These are phyloP conservation scores for Corylus avellana DNA, from an alignment of 306 rosid genomes.

Conservation along the genomic window DNA sequence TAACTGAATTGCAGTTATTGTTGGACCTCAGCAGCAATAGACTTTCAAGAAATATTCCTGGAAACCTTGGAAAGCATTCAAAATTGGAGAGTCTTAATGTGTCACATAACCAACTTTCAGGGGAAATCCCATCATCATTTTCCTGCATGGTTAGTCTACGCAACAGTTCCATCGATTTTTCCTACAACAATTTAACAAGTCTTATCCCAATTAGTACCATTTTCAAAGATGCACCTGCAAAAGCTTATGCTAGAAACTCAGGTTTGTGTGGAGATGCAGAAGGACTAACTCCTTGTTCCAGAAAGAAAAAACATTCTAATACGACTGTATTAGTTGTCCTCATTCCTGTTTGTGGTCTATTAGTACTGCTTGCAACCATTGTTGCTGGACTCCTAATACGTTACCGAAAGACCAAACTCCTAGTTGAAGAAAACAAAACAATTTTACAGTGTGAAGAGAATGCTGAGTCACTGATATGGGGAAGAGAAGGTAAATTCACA, in stretches of 20 bases:
- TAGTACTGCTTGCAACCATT: conserved; percentile 22
- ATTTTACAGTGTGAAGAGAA: conserved; percentile 4
- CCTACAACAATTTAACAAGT: conserved; percentile 61
- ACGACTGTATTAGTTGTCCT: conserved; percentile 47
- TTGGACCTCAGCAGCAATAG: conserved; percentile 10
- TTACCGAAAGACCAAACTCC: neutral
- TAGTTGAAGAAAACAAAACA: conserved; percentile 38
- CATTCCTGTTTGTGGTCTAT: conserved; percentile 40
- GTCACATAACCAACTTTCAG: conserved; percentile 59
- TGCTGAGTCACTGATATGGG: conserved; percentile 31
- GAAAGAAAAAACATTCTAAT: conserved; percentile 27
- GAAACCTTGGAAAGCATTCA: no score
- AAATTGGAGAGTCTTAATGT: conserved; percentile 40
- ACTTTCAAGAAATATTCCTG: no score
- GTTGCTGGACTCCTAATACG: conserved; percentile 20
- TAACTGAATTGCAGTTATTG: no score
- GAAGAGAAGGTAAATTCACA: conserved; percentile 18
- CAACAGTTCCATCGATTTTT: conserved; percentile 48
- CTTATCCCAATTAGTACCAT: conserved; percentile 34
- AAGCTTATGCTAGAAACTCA: no score
- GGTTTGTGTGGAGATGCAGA: conserved; percentile 52
- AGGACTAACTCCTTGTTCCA: conserved; percentile 38
- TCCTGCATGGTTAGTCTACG: conserved; percentile 40
- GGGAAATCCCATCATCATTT: conserved; percentile 49
- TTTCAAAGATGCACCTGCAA: no score